phyloP scores from a whole-genome alignment of 2,329 filamentous ascomycete genomes.

The Cercospora sp. region DNA sequence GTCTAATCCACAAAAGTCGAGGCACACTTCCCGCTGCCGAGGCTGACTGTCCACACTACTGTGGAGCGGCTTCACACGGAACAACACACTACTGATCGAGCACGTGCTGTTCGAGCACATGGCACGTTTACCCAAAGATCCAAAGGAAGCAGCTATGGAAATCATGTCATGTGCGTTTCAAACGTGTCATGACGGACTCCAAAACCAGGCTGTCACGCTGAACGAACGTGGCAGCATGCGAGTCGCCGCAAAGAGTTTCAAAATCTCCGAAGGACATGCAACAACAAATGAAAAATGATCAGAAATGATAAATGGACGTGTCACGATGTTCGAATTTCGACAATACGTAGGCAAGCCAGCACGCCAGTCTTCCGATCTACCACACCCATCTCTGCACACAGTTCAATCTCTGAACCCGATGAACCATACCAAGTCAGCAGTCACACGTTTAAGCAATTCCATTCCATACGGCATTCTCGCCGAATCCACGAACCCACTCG shows the following conservation, averaged over 20 bases:
- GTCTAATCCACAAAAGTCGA: constrained; percentile 3
- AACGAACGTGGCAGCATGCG: background rate
- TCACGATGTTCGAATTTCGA: constrained; percentile 2
- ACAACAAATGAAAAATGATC: background rate
- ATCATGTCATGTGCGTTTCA: background rate
- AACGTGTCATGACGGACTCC: background rate
- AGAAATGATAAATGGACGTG: background rate
- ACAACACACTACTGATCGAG: background rate
- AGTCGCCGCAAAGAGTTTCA: background rate
- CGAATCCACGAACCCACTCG: constrained; percentile 65
- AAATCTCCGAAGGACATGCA: background rate
- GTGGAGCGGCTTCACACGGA: background rate
- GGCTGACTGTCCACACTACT: background rate
- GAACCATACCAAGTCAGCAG: background rate
- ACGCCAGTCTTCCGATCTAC: background rate
- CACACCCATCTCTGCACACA: background rate
- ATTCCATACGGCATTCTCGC: constrained; percentile 18
- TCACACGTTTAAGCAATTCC: background rate
- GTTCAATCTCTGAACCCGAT: background rate
- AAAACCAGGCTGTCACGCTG: constrained; percentile 1
- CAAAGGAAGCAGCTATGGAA: background rate
- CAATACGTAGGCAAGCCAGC: background rate
- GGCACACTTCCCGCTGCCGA: background rate
- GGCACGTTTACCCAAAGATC: background rate
- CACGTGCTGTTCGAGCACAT: background rate